A percentile compares a stretch with the other conserved stretches of the same genome.
phyloP scores from a whole-genome alignment of 129 eudicot genomes.

The Logfia minima region DNA sequence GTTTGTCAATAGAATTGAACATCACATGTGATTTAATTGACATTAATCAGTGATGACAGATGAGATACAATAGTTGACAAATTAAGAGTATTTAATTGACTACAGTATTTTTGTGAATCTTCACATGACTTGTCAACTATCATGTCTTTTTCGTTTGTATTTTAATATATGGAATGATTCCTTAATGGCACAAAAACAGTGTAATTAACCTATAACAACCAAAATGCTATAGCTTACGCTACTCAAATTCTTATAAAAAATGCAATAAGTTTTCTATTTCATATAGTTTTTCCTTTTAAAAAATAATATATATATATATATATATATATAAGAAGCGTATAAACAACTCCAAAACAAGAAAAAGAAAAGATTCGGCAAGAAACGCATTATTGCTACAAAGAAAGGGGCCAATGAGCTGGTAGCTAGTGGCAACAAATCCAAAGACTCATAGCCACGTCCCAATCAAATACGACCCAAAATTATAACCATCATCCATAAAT shows the following conservation, averaged over 20 bases:
- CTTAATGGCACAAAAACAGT: no score
- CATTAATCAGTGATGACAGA: not conserved
- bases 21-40: not conserved
- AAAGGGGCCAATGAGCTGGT: conserved; percentile 24
- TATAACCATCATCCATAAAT: conserved; percentile 17
- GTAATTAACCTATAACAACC: not conserved
- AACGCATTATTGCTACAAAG: conserved; percentile 7
- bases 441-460: conserved; percentile 10
- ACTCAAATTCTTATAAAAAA: no score
- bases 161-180: no score
- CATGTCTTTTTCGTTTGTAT: no score
- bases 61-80: no score
- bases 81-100: not conserved
- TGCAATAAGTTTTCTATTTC: no score
- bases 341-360: not conserved
- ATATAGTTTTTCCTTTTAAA: no score
- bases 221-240: no score
- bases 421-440: conserved; percentile 24
- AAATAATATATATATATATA: no score
- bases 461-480: conserved; percentile 18
- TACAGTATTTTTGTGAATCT: not conserved
- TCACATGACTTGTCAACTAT: not conserved
- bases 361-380: not conserved
- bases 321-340: not conserved
- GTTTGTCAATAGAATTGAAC: not conserved